Evolutionary conservation across 2,329 filamentous ascomycete genomes (phyloP).

Genomic region (Apiospora sp.): DNA sequence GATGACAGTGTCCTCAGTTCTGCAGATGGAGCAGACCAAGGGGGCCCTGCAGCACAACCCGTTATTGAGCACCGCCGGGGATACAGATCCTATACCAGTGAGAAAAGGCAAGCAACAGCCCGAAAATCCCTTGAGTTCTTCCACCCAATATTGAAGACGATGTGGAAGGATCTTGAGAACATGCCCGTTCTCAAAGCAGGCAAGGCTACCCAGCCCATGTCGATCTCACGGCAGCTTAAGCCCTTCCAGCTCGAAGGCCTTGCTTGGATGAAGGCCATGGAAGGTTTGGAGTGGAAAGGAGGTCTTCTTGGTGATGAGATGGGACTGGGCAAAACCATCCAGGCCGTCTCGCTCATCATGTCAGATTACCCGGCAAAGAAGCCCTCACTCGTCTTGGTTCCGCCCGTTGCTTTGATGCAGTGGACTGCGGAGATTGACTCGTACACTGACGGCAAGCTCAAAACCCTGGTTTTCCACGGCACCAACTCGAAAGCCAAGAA

Average conservation of each 20-base stretch:
- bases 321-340: conserved; percentile 98
- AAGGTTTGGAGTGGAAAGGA: conserved; percentile 84
- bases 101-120: background rate
- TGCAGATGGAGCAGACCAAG: background rate
- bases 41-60: background rate
- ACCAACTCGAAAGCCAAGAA: conserved; percentile 85
- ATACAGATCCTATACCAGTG: background rate
- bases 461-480: conserved; percentile 89
- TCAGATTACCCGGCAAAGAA: conserved; percentile 88
- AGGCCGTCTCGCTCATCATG: conserved; percentile 98
- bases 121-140: conserved; percentile 68
- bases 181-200: conserved; percentile 70
- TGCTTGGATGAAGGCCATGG: conserved; percentile 93
- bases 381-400: conserved; percentile 87
- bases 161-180: conserved; percentile 82
- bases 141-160: conserved; percentile 81
- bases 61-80: background rate
- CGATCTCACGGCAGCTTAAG: conserved; percentile 85
- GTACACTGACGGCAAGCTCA: conserved; percentile 87
- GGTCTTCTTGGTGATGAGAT: conserved; percentile 96
- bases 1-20: conserved; percentile 27
- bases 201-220: conserved; percentile 73
- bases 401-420: conserved; percentile 94
- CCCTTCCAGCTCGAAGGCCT: conserved; percentile 93
- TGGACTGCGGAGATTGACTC: conserved; percentile 85